Conservation (phyloP, 1,139 yeast genomes). For the Starmera stellimalicola region DNA sequence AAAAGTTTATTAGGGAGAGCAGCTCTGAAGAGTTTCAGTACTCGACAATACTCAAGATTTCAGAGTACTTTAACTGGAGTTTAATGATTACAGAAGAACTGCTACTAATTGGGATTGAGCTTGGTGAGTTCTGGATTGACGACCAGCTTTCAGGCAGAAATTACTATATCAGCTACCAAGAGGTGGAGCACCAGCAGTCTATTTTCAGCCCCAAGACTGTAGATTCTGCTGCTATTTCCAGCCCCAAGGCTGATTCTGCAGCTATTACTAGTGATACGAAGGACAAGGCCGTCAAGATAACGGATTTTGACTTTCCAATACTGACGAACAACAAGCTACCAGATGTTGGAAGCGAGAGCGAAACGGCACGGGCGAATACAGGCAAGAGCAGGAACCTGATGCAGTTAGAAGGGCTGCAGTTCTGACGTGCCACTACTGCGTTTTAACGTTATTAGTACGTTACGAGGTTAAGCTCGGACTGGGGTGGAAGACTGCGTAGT, state of each 20-base stretch:
- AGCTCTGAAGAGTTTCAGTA: conserved; percentile 19
- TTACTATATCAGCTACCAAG: conserved; percentile 24
- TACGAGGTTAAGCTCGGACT: too few relatives aligned
- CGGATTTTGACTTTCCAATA: background rate
- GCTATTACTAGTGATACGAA: background rate
- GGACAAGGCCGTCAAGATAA: background rate
- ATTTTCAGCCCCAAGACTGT: background rate
- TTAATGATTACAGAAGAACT: conserved; percentile 62
- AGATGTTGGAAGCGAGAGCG: background rate
- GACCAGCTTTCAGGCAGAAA: conserved; percentile 51
- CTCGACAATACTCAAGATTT: conserved; percentile 17
- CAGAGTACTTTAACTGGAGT: conserved; percentile 54
- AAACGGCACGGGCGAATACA: background rate
- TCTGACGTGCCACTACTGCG: too few relatives aligned
- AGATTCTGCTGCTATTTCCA: background rate
- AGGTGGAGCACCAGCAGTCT: background rate
- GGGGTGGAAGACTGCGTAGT: too few relatives aligned
- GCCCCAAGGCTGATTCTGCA: background rate
- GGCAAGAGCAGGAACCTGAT: conserved; percentile 4
- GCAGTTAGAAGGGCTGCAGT: conserved; percentile 12
- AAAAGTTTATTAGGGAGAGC: conserved; percentile 22
- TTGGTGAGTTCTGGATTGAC: conserved; percentile 57
- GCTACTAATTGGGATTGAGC: conserved; percentile 46
- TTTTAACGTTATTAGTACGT: too few relatives aligned
- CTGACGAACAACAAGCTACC: background rate